Evolutionary conservation across 2,329 filamentous ascomycete species (phyloP), one percentile per base, ranked within the genome.

Genomic region (Furcasterigmium furcatum): DNA sequence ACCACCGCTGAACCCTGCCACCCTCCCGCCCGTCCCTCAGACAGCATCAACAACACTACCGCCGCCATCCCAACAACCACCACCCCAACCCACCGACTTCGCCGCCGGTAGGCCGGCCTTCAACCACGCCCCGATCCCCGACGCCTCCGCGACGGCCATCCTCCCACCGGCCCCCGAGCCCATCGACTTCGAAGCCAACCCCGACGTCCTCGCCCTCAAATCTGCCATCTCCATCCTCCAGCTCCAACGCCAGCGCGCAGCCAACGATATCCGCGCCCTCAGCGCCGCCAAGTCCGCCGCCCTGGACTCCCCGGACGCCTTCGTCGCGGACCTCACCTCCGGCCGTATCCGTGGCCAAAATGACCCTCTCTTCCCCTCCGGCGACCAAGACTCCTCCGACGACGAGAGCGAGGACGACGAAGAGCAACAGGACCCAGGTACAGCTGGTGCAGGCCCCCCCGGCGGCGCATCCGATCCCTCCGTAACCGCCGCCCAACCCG

Each of bases 201-300:
- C 89, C 8, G 92, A 97, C 71, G 90, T 87, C 20, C 85, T 96
- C 49, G 92, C 92, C 5, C 76, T 96, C 48, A 84, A 86, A 53
- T 88, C 87, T 21, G 88, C 91, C 38, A 90, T 96, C 49, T 86
- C 88, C 9, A 84, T 96, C 43, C 74, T 97, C 39, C 90, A 95
- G 68, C 76, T 95, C 53, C 92, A 97, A 70, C 84, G 84, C 52
- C 82, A 85, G 58, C 87, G 87, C 61, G 89, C 89, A 34, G 72
- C 83, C 41, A 78, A 80, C 39, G 91, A 96, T 66, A 84, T 96
- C 43, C 77, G 80, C 54, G 71, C 78, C 1, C 73, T 96, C 27
- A 79, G 84, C 54, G 72, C 74, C 46, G 79, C 88, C 57, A 92
- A 91, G 64, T 71, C 79, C 16, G 81, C 80, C 4, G 91, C 90